Base-by-base conservation (phyloP, 768 basidiomycete species). In the Tulasnella sp. region DNA sequence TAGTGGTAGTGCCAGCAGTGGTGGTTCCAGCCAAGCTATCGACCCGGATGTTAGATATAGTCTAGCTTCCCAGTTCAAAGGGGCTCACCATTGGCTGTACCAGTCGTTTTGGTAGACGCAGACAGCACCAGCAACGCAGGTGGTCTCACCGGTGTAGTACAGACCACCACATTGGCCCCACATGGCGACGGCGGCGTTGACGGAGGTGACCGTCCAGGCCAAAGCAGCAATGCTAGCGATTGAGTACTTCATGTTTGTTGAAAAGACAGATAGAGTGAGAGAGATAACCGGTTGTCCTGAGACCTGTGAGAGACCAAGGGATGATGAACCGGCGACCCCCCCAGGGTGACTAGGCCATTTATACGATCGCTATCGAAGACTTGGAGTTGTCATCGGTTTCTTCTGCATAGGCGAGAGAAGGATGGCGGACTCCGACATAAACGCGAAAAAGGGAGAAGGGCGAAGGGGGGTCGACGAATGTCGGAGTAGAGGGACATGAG, bases 131-230 rank as follows among this genome's bases (percentile, higher is more conserved):
- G 82, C 38, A 48, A 42, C 82, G 76, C 81, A 81, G 62, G 72
- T 75, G 21, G 78, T 78, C 3, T 40, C 46, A 3, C 78, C 77
- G 24, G 16, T 24, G 52, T 44, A 75, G 34, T 19, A 31, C 18
- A 27, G 71, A n/a, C 46, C 71, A 31, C 77, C 34, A 16, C 90
- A 91, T 82, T 91, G 90, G 10, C 86, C 88, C 72, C 84, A 91
- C 42, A 88, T 71, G 39, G 39, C 5, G 39, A 40, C 39, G 10
- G 39, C 39, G 39, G 39, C 39, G 39, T 40, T 40, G 39, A 40
- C 39, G 39, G 39, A 4, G 27, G 56, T 77, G 36, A 75, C 75
- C 16, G 75, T 75, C 75, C 75, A 75, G 21, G 76, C 48, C 36
- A 77, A 62, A 38, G 76, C 62, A 71, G 36, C 9, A 16, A 77